Evolutionary conservation across 306 rosid species (phyloP).

Genomic region (Glycine tomentella): DNA sequence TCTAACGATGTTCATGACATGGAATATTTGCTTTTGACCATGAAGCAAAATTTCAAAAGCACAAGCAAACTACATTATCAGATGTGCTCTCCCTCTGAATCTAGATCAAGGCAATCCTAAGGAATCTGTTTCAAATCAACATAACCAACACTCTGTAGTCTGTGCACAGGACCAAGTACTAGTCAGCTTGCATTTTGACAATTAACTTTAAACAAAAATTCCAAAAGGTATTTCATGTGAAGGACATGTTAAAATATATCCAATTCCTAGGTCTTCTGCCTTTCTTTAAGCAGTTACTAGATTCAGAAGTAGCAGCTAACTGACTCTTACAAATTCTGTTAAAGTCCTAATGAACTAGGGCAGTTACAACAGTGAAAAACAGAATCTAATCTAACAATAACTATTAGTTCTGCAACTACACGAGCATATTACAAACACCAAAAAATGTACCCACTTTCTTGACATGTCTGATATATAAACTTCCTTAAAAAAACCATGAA

Average conservation of each 20-base stretch:
- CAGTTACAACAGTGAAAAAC: slow-evolving; percentile 6
- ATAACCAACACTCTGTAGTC: background rate
- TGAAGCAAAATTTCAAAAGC: slow-evolving; percentile 1
- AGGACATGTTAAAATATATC: slow-evolving; percentile 36
- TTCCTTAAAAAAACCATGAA: background rate
- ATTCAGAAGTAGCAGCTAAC: background rate
- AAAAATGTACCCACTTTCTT: slow-evolving; percentile 21
- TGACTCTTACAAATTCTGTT: background rate
- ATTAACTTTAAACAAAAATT: background rate
- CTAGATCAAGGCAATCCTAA: slow-evolving; percentile 5
- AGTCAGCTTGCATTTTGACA: slow-evolving; percentile 31
- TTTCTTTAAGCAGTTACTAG: slow-evolving; percentile 28
- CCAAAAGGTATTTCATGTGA: background rate
- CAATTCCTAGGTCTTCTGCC: slow-evolving; percentile 17
- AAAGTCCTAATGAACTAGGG: background rate
- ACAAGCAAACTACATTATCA: background rate
- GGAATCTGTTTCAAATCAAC: slow-evolving; percentile 17
- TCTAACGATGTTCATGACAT: background rate
- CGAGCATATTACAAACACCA: background rate
- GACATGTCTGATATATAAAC: slow-evolving; percentile 33
- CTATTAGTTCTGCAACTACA: background rate
- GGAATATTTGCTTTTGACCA: background rate
- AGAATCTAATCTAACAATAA: background rate
- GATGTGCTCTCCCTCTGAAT: background rate
- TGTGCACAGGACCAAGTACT: background rate